Conservation (phyloP, 805 yeast genomes). For the Cyberlindnera bimundalis region DNA sequence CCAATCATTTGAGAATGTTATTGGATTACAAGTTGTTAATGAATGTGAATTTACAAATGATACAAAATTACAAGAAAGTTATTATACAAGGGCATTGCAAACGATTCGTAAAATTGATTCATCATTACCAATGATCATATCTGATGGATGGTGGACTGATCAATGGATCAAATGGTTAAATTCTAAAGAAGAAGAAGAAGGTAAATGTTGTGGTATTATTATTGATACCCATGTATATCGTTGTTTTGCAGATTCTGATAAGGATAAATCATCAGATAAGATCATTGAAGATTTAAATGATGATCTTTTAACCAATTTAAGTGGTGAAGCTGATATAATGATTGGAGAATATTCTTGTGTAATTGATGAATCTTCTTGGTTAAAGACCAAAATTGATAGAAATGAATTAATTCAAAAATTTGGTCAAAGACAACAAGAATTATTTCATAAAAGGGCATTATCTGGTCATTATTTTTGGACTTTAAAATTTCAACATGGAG, state of each 20-base stretch:
- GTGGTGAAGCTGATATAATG: conserved; percentile 58
- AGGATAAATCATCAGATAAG: conserved; percentile 56
- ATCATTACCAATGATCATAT: conserved; percentile 67
- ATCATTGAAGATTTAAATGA: conserved; percentile 55
- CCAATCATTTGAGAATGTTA: conserved; percentile 56
- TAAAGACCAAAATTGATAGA: conserved; percentile 43
- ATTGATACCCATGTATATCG: conserved; percentile 86
- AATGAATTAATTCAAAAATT: conserved; percentile 53
- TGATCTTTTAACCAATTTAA: conserved; percentile 47
- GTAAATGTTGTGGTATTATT: conserved; percentile 53
- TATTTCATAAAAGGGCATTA: conserved; percentile 50
- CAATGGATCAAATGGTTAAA: conserved; percentile 69
- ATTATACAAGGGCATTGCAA: conserved; percentile 61
- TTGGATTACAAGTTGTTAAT: conserved; percentile 82
- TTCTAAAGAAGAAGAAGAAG: conserved; percentile 33
- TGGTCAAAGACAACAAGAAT: conserved; percentile 52
- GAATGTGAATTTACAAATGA: conserved; percentile 68
- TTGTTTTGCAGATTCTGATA: conserved; percentile 77
- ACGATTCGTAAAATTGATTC: conserved; percentile 54
- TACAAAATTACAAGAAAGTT: conserved; percentile 49
- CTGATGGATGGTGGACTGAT: conserved; percentile 93
- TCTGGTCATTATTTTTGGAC: conserved; percentile 91
- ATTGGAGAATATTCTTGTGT: conserved; percentile 94
- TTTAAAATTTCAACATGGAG: conserved; percentile 77
- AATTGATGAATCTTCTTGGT: conserved; percentile 74